Percentiles rank a stretch among this genome's conserved stretches.
Evolutionary conservation across 106 monocot species (phyloP).

Genomic region (Dendrobium officinale): DNA sequence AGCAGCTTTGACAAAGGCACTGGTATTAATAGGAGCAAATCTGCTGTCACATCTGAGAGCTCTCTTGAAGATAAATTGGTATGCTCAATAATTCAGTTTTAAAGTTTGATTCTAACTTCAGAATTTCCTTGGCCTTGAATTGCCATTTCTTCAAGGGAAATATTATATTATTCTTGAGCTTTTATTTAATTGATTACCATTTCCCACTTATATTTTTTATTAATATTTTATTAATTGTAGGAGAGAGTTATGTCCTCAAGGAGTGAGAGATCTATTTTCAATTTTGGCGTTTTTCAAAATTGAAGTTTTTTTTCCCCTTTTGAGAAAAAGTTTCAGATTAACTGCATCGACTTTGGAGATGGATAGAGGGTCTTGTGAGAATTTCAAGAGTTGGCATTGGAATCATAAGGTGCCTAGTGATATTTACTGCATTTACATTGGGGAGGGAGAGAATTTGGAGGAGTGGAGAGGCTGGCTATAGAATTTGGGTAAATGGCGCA

Average conservation of each 20-base stretch:
- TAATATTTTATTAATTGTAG: neutral
- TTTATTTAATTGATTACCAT: neutral
- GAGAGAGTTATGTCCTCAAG: too few species aligned
- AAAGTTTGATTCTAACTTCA: neutral
- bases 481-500: neutral
- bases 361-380: neutral
- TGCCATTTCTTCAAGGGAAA: neutral
- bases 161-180: neutral
- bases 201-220: neutral
- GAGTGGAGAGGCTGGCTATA: neutral
- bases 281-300: neutral
- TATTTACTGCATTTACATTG: neutral
- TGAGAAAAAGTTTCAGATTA: neutral
- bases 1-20: slow-evolving; percentile 19
- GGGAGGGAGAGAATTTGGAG: neutral
- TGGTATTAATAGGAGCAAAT: slow-evolving; percentile 10
- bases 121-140: neutral
- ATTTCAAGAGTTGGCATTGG: neutral
- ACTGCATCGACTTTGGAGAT: neutral
- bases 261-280: neutral
- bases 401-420: neutral
- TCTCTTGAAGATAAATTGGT: slow-evolving; percentile 47
- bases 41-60: slow-evolving; percentile 27
- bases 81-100: slow-evolving; percentile 7
- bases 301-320: neutral